Conservation (phyloP, 1,139 yeast genomes). For the Eremothecium gossypii region DNA sequence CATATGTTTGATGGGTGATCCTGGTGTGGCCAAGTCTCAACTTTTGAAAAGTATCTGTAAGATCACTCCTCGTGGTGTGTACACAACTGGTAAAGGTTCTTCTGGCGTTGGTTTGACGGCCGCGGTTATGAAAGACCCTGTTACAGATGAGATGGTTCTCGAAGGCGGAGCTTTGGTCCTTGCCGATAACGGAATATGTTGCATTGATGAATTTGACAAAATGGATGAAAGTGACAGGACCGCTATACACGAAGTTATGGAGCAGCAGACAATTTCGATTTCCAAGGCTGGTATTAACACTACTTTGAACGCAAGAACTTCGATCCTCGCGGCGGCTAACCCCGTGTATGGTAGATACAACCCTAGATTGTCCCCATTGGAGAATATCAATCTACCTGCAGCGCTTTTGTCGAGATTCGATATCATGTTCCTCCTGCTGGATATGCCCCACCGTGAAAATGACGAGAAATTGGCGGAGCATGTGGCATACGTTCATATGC, state of each 20-base stretch:
- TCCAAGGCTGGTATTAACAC: constrained; percentile 98
- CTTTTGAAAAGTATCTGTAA: constrained; percentile 82
- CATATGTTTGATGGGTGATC: constrained; percentile 97
- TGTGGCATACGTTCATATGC: constrained; percentile 94
- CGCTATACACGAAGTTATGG: constrained; percentile 99
- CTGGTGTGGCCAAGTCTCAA: constrained; percentile 99
- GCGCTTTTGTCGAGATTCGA: constrained; percentile 95
- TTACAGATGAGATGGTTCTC: constrained; percentile 94
- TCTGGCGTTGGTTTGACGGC: constrained; percentile 99
- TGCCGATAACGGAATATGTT: constrained; percentile 97
- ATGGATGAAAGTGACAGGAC: constrained; percentile 98
- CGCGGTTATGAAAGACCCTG: constrained; percentile 97
- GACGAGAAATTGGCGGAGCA: constrained; percentile 88
- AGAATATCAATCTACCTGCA: constrained; percentile 93
- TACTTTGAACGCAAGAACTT: constrained; percentile 89
- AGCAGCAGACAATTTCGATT: constrained; percentile 95
- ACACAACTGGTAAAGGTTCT: constrained; percentile 98
- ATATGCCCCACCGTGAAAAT: constrained; percentile 67
- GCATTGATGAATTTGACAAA: constrained; percentile 97
- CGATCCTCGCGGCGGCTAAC: constrained; percentile 95
- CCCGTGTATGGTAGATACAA: constrained; percentile 95
- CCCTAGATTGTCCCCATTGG: constrained; percentile 82
- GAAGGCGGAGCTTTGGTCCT: constrained; percentile 98
- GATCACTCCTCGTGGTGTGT: constrained; percentile 94
- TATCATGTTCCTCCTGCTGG: constrained; percentile 75